phyloP scores from a whole-genome alignment of 257 asterid species.

The Rehmannia glutinosa region DNA sequence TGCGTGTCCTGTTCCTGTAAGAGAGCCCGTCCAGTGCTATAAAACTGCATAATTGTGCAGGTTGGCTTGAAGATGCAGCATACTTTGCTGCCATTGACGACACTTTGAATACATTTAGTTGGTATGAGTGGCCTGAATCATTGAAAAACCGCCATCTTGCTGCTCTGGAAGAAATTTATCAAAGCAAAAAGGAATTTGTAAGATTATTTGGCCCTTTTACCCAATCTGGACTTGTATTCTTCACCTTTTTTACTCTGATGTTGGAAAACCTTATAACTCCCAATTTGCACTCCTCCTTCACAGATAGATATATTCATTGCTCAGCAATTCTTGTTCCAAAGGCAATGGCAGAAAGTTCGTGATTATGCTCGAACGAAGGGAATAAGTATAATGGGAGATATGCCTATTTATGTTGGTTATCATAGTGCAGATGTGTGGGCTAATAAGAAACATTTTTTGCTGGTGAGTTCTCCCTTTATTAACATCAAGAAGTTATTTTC shows the following conservation, averaged over 20 bases:
- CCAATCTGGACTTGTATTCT: conserved; percentile 11
- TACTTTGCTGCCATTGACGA: conserved; percentile 95
- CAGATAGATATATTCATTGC: conserved; percentile 94
- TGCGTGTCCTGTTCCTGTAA: conserved; percentile 1
- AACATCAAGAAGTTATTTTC: not conserved
- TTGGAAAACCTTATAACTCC: not conserved
- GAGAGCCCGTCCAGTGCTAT: conserved; percentile 6
- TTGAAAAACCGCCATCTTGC: conserved; percentile 87
- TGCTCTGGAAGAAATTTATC: conserved; percentile 87
- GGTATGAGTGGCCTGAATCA: conserved; percentile 98
- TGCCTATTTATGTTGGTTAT: conserved; percentile 98
- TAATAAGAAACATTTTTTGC: conserved; percentile 79
- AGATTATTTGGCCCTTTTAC: conserved; percentile 25
- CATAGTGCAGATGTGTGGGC: conserved; percentile 99
- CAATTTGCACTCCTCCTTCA: conserved; percentile 17
- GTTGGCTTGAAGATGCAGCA: conserved; percentile 99
- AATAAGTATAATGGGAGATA: conserved; percentile 96
- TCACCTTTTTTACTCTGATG: not conserved
- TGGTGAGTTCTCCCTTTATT: conserved; percentile 51
- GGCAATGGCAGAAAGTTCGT: conserved; percentile 92
- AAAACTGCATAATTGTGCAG: conserved; percentile 33
- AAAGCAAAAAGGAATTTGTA: conserved; percentile 81
- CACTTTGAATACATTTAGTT: conserved; percentile 61
- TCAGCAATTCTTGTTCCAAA: conserved; percentile 90
- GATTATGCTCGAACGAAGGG: conserved; percentile 77